phyloP scores from a whole-genome alignment of 257 asterid genomes.

The Solanum gandarillasii region DNA sequence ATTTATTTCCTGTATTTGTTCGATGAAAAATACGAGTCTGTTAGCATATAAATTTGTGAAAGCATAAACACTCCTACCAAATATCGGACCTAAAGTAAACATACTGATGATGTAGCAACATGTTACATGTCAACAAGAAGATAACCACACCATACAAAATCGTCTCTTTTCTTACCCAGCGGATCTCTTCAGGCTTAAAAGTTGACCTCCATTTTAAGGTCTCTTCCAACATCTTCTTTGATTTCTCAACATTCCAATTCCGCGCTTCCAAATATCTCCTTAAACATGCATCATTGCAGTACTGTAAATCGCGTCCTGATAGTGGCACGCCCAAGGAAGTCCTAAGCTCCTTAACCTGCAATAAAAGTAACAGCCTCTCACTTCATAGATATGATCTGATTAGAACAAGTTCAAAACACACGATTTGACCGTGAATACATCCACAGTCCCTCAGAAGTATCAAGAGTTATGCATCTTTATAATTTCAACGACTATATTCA shows the following conservation, averaged over 20 bases:
- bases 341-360: slow-evolving; percentile 66
- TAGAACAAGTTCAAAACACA: background rate
- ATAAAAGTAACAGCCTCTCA: background rate
- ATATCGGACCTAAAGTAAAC: background rate
- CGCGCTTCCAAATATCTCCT: slow-evolving; percentile 82
- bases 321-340: slow-evolving; percentile 57
- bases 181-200: slow-evolving; percentile 90
- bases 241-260: slow-evolving; percentile 72
- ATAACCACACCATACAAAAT: background rate
- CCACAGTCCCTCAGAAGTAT: background rate
- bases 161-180: slow-evolving; percentile 55
- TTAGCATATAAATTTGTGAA: background rate
- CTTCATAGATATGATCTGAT: background rate
- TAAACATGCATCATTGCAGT: slow-evolving; percentile 72
- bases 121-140: background rate
- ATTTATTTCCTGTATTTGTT: background rate
- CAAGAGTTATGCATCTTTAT: background rate
- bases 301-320: slow-evolving; percentile 52
- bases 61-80: background rate
- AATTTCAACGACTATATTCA: background rate
- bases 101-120: background rate
- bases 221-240: slow-evolving; percentile 88
- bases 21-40: background rate
- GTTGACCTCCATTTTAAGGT: slow-evolving; percentile 81
- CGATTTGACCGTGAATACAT: background rate